Evolutionary conservation across 2,329 filamentous ascomycete genomes (phyloP).

Genomic region (Stachybotrys elegans): DNA sequence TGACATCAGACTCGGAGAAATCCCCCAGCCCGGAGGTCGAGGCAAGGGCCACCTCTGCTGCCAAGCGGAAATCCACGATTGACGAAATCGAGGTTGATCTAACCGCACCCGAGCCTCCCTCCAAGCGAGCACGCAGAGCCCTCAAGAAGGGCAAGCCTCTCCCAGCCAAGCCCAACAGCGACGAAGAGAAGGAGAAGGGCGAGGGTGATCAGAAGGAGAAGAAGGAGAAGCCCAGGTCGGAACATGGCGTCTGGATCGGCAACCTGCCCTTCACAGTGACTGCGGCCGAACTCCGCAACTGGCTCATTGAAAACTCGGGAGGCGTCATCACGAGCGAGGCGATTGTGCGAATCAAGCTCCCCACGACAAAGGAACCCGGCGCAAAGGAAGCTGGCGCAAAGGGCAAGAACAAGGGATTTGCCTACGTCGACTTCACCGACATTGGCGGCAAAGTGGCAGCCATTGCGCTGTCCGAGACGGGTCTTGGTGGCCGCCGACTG

Average conservation of each 20-base stretch:
- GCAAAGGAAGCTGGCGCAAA: slow-evolving; percentile 26
- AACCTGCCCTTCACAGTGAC: slow-evolving; percentile 85
- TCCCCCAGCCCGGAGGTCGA: slow-evolving; percentile 7
- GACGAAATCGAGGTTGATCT: slow-evolving; percentile 88
- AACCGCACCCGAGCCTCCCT: slow-evolving; percentile 83
- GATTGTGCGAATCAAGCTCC: slow-evolving; percentile 83
- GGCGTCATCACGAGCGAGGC: slow-evolving; percentile 60
- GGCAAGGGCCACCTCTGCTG: slow-evolving; percentile 10
- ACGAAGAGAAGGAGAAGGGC: slow-evolving; percentile 27
- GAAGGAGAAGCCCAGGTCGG: slow-evolving; percentile 57
- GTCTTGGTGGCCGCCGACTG: slow-evolving; percentile 70
- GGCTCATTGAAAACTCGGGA: slow-evolving; percentile 69
- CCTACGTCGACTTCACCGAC: slow-evolving; percentile 86
- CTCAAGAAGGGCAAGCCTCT: slow-evolving; percentile 76
- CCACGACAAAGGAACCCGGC: slow-evolving; percentile 50
- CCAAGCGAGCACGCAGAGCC: slow-evolving; percentile 85
- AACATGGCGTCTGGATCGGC: slow-evolving; percentile 90
- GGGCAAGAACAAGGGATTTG: slow-evolving; percentile 80
- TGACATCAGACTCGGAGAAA: background rate
- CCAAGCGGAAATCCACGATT: slow-evolving; percentile 64
- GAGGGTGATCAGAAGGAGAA: slow-evolving; percentile 33
- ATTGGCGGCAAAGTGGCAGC: slow-evolving; percentile 69
- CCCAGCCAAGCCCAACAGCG: slow-evolving; percentile 34
- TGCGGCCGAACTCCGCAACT: slow-evolving; percentile 67
- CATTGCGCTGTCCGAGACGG: slow-evolving; percentile 78